Percentiles rank a stretch among this genome's conserved stretches.
Evolutionary conservation across 768 basidiomycete genomes (phyloP).

Genomic region (Trametes meyenii): DNA sequence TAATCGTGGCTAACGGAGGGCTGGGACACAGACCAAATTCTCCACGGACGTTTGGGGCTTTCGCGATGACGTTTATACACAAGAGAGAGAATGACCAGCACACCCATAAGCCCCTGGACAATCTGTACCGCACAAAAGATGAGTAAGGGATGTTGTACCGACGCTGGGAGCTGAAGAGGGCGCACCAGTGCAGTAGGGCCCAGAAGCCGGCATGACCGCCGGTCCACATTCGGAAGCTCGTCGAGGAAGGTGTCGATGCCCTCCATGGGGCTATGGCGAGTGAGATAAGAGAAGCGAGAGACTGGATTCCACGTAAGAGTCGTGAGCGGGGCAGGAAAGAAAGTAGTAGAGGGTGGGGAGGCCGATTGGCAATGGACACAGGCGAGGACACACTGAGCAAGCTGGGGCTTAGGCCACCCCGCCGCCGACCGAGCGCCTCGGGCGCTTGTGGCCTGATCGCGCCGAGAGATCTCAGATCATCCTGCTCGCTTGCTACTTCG

Average conservation of each 20-base stretch:
- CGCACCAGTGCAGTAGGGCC: constrained; percentile 52
- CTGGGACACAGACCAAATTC: constrained; percentile 70
- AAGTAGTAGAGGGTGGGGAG: not conserved
- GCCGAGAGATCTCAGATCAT: not conserved
- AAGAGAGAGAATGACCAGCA: constrained; percentile 84
- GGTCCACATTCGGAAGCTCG: constrained; percentile 44
- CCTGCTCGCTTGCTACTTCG: too few relatives aligned
- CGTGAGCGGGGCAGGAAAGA: not conserved
- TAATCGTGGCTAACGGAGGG: too few relatives aligned
- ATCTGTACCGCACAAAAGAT: constrained; percentile 43
- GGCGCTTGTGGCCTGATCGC: constrained; percentile 3
- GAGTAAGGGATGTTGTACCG: constrained; percentile 7
- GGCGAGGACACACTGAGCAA: constrained; percentile 11
- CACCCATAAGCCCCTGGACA: constrained; percentile 87
- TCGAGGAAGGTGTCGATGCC: constrained; percentile 29
- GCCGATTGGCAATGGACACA: constrained; percentile 12
- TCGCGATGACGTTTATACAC: constrained; percentile 90
- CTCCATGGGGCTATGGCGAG: constrained; percentile 11
- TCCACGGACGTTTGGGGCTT: constrained; percentile 83
- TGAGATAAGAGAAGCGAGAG: not conserved
- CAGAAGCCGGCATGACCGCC: constrained; percentile 46
- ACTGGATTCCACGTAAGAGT: constrained; percentile 2
- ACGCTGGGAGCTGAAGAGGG: not conserved
- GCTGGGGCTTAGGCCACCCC: not conserved
- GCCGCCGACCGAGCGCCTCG: constrained; percentile 7